A percentile compares a stretch with the other conserved stretches of the same genome.
These are phyloP conservation scores for Ganoderma multipileum DNA, from an alignment of 1,284 basidiomycete species.

Conservation along the genomic window DNA sequence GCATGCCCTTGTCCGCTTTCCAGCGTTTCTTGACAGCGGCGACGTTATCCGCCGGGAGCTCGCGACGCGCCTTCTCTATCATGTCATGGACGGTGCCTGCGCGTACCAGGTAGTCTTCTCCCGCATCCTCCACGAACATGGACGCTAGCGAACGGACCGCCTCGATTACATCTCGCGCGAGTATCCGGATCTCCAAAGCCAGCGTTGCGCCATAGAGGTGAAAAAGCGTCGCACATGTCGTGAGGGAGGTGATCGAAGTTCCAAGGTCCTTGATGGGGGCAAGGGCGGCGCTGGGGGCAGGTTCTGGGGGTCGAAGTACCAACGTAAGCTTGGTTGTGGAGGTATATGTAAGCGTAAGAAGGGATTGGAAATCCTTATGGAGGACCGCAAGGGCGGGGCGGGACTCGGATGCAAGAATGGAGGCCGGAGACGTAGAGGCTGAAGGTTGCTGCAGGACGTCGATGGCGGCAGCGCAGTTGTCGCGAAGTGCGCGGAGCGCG, in stretches of 20 bases:
- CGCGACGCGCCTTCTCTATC: conserved; percentile 59
- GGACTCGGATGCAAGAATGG: conserved; percentile 28
- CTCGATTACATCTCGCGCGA: conserved; percentile 55
- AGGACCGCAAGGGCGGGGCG: conserved; percentile 47
- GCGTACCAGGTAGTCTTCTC: conserved; percentile 60
- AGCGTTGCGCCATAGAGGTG: conserved; percentile 61
- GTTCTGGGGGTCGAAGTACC: conserved; percentile 65
- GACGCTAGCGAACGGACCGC: conserved; percentile 50
- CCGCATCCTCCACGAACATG: conserved; percentile 44
- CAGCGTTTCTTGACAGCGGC: conserved; percentile 65
- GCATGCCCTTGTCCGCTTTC: conserved; percentile 58
- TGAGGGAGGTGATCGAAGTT: conserved; percentile 58
- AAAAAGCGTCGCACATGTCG: conserved; percentile 65
- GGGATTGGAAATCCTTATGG: conserved; percentile 62
- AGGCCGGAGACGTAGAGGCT: conserved; percentile 12
- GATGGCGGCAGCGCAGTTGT: conserved; percentile 56
- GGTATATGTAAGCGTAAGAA: conserved; percentile 67
- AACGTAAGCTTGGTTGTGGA: conserved; percentile 71
- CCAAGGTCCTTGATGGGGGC: conserved; percentile 65
- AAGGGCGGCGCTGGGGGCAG: conserved; percentile 61
- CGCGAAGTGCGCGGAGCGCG: conserved; percentile 35
- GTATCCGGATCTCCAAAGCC: conserved; percentile 51
- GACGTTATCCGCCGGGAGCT: conserved; percentile 63
- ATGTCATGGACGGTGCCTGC: conserved; percentile 72
- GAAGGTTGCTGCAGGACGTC: conserved; percentile 37